These are phyloP conservation scores for Camellia granthamiana DNA, from an alignment of 148 eudicot species.

Conservation along the genomic window DNA sequence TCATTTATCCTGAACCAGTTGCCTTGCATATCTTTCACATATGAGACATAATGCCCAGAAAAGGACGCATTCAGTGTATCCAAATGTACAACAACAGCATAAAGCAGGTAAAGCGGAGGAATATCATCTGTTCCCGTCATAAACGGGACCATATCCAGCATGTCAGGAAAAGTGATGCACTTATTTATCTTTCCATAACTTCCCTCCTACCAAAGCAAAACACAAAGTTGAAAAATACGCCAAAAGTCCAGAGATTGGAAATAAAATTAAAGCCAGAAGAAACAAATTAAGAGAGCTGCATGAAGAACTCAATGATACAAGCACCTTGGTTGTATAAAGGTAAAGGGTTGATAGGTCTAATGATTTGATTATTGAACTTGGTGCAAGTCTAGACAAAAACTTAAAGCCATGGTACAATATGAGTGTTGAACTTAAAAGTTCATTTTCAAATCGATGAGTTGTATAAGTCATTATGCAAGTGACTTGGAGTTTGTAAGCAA, in stretches of 20 bases:
- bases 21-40: conserved; percentile 80
- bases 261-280: neutral
- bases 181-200: conserved; percentile 89
- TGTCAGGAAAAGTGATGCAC: conserved; percentile 82
- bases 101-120: conserved; percentile 88
- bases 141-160: conserved; percentile 89
- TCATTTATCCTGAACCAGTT: conserved; percentile 89
- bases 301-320: neutral
- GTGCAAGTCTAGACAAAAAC: neutral
- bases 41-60: conserved; percentile 89
- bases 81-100: conserved; percentile 87
- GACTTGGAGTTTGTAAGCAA: neutral
- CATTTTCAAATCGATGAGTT: neutral
- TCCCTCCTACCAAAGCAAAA: conserved; percentile 60
- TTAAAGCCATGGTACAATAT: neutral
- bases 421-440: neutral
- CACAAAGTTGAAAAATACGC: neutral
- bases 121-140: conserved; percentile 83
- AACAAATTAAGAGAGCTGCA: neutral
- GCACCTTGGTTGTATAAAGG: neutral
- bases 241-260: conserved; percentile 3
- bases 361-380: neutral
- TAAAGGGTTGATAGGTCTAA: neutral
- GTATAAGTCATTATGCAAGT: neutral
- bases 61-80: conserved; percentile 93